These are phyloP conservation scores for Sapria himalayana DNA, from an alignment of 345 rosid genomes.

Conservation along the genomic window DNA sequence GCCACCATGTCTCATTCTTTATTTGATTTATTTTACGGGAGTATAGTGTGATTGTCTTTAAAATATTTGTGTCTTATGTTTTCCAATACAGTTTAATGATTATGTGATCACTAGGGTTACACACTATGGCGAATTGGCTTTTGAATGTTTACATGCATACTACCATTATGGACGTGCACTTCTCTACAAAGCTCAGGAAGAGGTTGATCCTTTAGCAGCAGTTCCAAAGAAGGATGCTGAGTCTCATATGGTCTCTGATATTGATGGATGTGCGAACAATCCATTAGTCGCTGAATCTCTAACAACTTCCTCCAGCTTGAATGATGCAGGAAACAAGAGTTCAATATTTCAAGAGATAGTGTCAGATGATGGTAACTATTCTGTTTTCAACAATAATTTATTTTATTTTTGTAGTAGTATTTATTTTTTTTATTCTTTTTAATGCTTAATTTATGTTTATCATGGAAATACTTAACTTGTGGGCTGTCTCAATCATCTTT, in stretches of 20 bases:
- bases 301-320: slow-evolving; percentile 26
- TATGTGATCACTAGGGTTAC: slow-evolving; percentile 26
- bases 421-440: neutral
- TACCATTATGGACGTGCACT: slow-evolving; percentile 68
- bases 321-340: slow-evolving; percentile 25
- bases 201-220: slow-evolving; percentile 66
- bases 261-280: slow-evolving; percentile 25
- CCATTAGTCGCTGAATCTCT: slow-evolving; percentile 24
- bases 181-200: slow-evolving; percentile 74
- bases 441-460: neutral
- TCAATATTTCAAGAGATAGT: slow-evolving; percentile 28
- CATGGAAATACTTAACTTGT: too few species aligned
- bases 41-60: too few species aligned
- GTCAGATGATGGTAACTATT: slow-evolving; percentile 20
- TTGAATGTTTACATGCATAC: slow-evolving; percentile 47
- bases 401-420: neutral
- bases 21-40: too few species aligned
- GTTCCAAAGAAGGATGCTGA: slow-evolving; percentile 49
- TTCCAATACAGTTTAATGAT: neutral
- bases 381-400: neutral
- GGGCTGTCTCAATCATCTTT: too few species aligned
- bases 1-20: too few species aligned
- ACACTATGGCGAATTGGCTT: slow-evolving; percentile 51
- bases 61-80: too few species aligned
- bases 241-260: slow-evolving; percentile 17